Evolutionary conservation across 169 alveolate genomes (phyloP).

Genomic region (Plasmodium relictum): DNA sequence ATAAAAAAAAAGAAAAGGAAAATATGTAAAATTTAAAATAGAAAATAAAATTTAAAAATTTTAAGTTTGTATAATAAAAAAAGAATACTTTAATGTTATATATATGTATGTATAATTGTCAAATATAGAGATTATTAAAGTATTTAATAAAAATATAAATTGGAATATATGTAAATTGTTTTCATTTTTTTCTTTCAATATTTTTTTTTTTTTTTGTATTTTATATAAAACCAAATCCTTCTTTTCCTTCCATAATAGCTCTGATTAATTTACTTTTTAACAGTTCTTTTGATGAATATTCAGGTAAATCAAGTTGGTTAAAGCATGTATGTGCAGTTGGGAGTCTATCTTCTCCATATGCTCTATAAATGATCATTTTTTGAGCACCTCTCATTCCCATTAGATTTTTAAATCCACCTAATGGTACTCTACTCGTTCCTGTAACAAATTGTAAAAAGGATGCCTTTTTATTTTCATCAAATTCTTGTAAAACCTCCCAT

Average conservation of each 20-base stretch:
- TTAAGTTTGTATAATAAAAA: not conserved
- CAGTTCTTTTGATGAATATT: conserved; percentile 95
- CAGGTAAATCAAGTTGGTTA: conserved; percentile 99
- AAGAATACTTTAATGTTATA: not conserved
- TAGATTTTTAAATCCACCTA: conserved; percentile 98
- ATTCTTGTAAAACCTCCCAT: conserved; percentile 95
- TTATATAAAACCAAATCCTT: conserved; percentile 96
- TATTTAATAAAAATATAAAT: not conserved
- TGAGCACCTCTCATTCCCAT: conserved; percentile 99
- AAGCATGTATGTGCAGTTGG: conserved; percentile 99
- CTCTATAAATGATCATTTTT: conserved; percentile 95
- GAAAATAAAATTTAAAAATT: not conserved
- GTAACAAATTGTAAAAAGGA: conserved; percentile 92
- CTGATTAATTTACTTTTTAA: conserved; percentile 91
- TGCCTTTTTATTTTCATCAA: conserved; percentile 95
- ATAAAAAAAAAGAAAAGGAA: not conserved
- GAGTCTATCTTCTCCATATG: conserved; percentile 93
- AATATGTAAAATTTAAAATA: not conserved
- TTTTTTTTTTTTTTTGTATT: not conserved
- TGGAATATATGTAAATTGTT: not conserved
- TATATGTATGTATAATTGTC: not conserved
- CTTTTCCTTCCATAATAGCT: conserved; percentile 97
- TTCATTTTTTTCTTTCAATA: no score
- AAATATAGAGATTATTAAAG: no score
- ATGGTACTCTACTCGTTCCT: conserved; percentile 95